Base-by-base conservation (phyloP, 2,329 filamentous ascomycete species). In the Hypoxylon sp. region DNA sequence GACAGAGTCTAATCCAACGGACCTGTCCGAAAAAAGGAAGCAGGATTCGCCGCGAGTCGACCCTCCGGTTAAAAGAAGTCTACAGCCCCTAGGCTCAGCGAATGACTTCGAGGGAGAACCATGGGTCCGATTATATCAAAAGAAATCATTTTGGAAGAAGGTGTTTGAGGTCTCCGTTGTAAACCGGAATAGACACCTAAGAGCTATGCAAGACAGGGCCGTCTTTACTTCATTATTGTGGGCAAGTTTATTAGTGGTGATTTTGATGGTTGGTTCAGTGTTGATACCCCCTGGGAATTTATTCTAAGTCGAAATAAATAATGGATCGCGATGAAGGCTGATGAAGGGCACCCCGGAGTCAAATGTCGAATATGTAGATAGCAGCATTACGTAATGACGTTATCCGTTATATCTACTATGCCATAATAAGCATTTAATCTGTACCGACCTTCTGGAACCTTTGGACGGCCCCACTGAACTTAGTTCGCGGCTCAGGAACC, bases 31-130 rank as follows among this genome's bases (percentile, higher is more conserved):
- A 17, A 28, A 46, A 7, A 43, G 43, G 14, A 48, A 14, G n/a
- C 63, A 52, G 19, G 32, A 72, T 45, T 67, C 59, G 19, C 61
- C 36, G 36, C 62, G 48, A 48, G 62, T 68, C 9, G 74, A 78
- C 34, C 72, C 74, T 5, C 60, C 76, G 52, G 63, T 71, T 38
- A 79, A 76, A 60, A 60, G 66, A 34, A 77, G 71, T 45, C 43
- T 79, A 60, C 78, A 80, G 66, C 67, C 75, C 0, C 75, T 82
- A 34, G 81, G 80, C 13, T 73, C 75, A 2, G 67, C 72, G 34
- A 82, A 82, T 63, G 70, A 75, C 21, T 78, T 73, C 28, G 65
- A 68, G 13, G 50, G 67, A n/a, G 79, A 80, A 68, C 45, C 73
- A 1, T 81, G 79, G 79, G 73, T 75, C 2, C 67, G 60, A 10